A percentile compares a stretch with the other conserved stretches of the same genome.
Conservation (phyloP, 2,329 filamentous ascomycete species). For the Colletotrichum trifolii region DNA sequence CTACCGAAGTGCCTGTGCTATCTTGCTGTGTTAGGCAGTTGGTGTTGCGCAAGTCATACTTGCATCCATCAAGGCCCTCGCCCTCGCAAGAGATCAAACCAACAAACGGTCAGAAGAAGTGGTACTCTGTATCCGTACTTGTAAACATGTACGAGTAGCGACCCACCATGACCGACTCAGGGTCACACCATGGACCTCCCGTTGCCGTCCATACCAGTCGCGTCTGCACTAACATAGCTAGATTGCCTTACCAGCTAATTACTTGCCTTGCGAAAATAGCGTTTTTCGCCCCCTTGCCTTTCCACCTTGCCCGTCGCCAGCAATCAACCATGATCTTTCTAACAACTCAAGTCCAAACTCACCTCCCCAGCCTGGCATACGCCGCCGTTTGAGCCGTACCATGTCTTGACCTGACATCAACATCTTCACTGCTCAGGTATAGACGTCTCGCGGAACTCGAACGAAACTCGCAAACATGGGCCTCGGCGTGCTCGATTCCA, state of each 20-base stretch:
- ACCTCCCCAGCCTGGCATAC: not conserved
- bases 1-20: no score
- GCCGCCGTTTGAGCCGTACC: not conserved
- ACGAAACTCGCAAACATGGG: conserved; percentile 61
- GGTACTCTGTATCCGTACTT: no score
- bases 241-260: no score
- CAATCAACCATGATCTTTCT: not conserved
- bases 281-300: not conserved
- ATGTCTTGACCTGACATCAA: conserved; percentile 17
- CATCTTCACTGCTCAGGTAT: not conserved
- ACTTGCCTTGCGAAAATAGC: not conserved
- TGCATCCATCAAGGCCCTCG: no score
- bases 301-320: not conserved
- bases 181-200: conserved; percentile 4
- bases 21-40: no score
- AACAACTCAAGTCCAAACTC: not conserved
- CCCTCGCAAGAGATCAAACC: no score
- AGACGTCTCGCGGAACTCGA: not conserved
- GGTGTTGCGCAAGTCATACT: no score
- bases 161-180: not conserved
- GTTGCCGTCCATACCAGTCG: no score
- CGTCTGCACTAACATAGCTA: no score
- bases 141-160: no score
- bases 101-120: no score
- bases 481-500: conserved; percentile 79